These are phyloP conservation scores for Cystobasidiopsis lactophilus DNA, from an alignment of 768 basidiomycete genomes.

Conservation along the genomic window DNA sequence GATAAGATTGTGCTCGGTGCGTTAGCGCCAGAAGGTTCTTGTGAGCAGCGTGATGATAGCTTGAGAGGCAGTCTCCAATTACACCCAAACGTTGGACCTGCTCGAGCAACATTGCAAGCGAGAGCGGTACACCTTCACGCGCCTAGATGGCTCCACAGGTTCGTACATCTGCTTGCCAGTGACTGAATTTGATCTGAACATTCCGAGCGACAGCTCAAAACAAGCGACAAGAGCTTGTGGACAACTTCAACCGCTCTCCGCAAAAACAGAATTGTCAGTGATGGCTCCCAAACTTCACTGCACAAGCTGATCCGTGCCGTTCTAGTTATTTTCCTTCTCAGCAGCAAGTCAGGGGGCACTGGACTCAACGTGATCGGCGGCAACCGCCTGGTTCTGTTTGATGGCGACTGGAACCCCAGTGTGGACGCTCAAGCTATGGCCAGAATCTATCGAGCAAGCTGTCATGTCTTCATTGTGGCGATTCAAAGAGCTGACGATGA, in stretches of 20 bases:
- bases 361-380: conserved; percentile 85
- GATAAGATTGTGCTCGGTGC: conserved; percentile 80
- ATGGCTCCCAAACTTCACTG: conserved; percentile 19
- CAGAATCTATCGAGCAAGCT: conserved; percentile 34
- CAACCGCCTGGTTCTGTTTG: conserved; percentile 62
- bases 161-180: not conserved
- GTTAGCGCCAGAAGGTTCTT: not conserved
- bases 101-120: conserved; percentile 66
- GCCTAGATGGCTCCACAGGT: conserved; percentile 55
- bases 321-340: conserved; percentile 69
- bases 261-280: conserved; percentile 53
- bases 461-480: not conserved
- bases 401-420: conserved; percentile 88
- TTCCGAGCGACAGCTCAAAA: conserved; percentile 2
- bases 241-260: conserved; percentile 59
- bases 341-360: conserved; percentile 85
- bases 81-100: conserved; percentile 78
- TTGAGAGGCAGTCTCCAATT: conserved; percentile 43
- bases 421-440: conserved; percentile 96
- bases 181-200: not conserved
- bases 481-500: not conserved
- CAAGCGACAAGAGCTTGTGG: conserved; percentile 63
- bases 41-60: not conserved
- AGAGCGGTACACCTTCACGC: conserved; percentile 50
- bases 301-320: not conserved